Evolutionary conservation across 139 green algal species (phyloP).

Genomic region (Auxenochlorella pyrenoidosa): DNA sequence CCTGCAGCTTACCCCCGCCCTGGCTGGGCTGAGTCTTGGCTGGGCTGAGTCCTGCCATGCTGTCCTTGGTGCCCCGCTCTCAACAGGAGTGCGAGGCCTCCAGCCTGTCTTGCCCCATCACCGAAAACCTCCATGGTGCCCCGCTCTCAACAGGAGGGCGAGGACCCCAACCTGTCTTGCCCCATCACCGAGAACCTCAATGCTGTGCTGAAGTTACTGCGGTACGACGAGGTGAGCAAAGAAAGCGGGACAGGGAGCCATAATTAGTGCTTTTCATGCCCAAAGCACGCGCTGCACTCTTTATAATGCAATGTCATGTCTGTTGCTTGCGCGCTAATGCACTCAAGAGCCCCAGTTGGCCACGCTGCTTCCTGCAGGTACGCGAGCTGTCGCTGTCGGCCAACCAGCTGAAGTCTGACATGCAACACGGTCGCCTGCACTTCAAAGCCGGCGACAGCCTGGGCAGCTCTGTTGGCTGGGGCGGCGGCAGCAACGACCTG

Average conservation of each 20-base stretch:
- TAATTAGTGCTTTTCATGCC: neutral
- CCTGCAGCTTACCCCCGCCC: too few species aligned
- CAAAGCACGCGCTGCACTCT: neutral
- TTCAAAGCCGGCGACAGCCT: constrained; percentile 20
- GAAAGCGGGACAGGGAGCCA: neutral
- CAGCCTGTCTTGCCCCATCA: neutral
- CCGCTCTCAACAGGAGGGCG: constrained; percentile 32
- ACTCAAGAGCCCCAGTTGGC: neutral
- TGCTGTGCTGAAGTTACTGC: constrained; percentile 26
- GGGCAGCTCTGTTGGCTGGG: neutral
- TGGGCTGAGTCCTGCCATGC: neutral
- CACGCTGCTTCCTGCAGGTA: neutral
- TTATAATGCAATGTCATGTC: too few species aligned
- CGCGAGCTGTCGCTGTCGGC: constrained; percentile 41
- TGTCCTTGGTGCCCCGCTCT: neutral
- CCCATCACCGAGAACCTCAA: constrained; percentile 43
- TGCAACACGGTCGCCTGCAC: constrained; percentile 13
- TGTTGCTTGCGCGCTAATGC: neutral
- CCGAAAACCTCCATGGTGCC: neutral
- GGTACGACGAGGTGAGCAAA: constrained; percentile 19
- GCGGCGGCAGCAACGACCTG: too few species aligned
- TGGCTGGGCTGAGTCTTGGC: too few species aligned
- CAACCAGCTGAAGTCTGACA: constrained; percentile 25
- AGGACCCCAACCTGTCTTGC: constrained; percentile 40
- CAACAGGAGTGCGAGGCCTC: neutral